Conservation (phyloP, 73 alveolate genomes). For the Paramecium pentaurelia region DNA sequence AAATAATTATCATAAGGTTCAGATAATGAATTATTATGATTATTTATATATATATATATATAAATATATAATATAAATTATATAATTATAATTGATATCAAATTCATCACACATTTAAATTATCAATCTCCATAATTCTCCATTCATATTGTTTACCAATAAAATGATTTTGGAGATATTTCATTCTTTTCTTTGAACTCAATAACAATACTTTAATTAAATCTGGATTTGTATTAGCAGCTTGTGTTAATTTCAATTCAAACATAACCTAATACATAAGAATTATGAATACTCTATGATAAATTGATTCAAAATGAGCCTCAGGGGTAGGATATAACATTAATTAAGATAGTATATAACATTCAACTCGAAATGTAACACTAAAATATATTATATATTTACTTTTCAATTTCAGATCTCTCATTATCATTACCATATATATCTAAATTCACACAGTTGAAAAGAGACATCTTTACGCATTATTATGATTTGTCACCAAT, state of each 20-base stretch:
- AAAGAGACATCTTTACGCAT: background rate
- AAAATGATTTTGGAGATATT: background rate
- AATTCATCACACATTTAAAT: background rate
- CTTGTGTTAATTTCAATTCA: background rate
- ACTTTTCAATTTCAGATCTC: background rate
- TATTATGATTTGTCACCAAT: background rate
- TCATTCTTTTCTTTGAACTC: background rate
- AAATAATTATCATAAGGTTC: background rate
- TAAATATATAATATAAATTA: background rate
- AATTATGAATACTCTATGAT: background rate
- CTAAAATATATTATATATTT: background rate
- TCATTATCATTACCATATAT: background rate
- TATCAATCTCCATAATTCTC: slow-evolving; percentile 7
- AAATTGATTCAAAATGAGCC: background rate
- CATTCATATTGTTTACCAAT: background rate
- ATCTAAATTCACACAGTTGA: background rate
- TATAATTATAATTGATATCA: background rate
- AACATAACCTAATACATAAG: background rate
- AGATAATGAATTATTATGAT: background rate
- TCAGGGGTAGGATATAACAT: background rate
- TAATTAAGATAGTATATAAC: background rate
- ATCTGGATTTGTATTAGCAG: background rate
- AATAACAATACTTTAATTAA: background rate
- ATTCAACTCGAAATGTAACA: background rate
- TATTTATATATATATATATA: background rate